These are phyloP conservation scores for Cercospora zeina DNA, from an alignment of 2,329 filamentous ascomycete genomes.

Conservation along the genomic window DNA sequence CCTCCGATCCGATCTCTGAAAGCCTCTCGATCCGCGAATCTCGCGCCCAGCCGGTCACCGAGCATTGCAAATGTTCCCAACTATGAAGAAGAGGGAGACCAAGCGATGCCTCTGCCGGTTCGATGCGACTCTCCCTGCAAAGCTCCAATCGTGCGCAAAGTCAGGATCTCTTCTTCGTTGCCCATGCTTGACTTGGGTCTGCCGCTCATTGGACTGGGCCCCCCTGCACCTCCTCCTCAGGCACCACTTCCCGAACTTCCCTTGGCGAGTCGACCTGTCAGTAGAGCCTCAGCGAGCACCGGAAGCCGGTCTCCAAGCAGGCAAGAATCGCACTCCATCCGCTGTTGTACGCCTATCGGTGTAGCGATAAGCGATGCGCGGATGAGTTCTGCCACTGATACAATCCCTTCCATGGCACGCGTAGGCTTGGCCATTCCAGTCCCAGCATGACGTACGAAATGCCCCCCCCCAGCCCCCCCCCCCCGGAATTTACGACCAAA, in stretches of 20 bases:
- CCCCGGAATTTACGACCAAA: not conserved
- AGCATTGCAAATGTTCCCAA: constrained; percentile 11
- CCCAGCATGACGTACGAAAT: not conserved
- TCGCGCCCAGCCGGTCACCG: constrained; percentile 6
- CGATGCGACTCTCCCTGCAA: constrained; percentile 19
- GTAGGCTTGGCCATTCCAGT: constrained; percentile 10
- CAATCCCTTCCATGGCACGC: not conserved
- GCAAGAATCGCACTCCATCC: constrained; percentile 13
- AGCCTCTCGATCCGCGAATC: constrained; percentile 33
- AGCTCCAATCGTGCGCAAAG: constrained; percentile 32
- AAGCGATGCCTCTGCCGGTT: constrained; percentile 22
- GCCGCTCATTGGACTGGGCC: constrained; percentile 46
- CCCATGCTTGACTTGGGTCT: constrained; percentile 41
- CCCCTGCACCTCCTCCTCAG: constrained; percentile 49
- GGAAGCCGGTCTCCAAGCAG: constrained; percentile 19
- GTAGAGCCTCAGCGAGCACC: constrained; percentile 6
- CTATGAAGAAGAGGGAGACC: constrained; percentile 27
- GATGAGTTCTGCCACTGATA: not conserved
- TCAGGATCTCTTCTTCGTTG: constrained; percentile 31
- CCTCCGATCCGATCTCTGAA: constrained; percentile 38
- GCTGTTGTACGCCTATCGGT: constrained; percentile 24
- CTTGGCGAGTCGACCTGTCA: constrained; percentile 17
- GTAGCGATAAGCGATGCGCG: constrained; percentile 22
- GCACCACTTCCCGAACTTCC: constrained; percentile 45
- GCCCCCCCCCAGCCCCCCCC: too few relatives aligned